A percentile compares a stretch with the other conserved stretches of the same genome.
Evolutionary conservation across 371 early-diverging fungal genomes (phyloP).

Genomic region (Funneliformis caledonium): DNA sequence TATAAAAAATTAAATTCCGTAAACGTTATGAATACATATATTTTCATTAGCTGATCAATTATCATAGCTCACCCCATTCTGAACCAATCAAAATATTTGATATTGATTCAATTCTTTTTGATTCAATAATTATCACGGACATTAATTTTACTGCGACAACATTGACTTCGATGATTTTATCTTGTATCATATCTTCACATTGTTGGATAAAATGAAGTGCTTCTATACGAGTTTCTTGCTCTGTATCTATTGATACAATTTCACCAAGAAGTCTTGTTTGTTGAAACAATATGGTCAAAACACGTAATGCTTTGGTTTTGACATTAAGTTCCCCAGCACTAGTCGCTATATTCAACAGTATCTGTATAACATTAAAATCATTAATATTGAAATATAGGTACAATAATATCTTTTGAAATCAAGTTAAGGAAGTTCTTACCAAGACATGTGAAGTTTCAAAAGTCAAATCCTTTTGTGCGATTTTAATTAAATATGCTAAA

Average conservation of each 20-base stretch:
- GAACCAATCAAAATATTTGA: background rate
- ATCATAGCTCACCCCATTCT: conserved; percentile 22
- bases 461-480: conserved; percentile 1
- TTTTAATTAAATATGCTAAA: conserved; percentile 9
- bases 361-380: background rate
- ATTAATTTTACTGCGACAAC: background rate
- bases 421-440: background rate
- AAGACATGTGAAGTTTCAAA: conserved; percentile 11
- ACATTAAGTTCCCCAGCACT: background rate
- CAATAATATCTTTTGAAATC: too few relatives aligned
- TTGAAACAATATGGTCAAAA: conserved; percentile 21
- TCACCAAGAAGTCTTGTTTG: background rate
- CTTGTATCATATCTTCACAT: conserved; percentile 10
- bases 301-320: conserved; percentile 9
- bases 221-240: conserved; percentile 5
- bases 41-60: background rate
- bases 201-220: conserved; percentile 5
- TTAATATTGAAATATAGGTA: background rate
- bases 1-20: background rate
- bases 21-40: background rate
- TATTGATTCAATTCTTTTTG: conserved; percentile 8
- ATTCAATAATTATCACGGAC: conserved; percentile 14
- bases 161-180: background rate
- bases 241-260: background rate
- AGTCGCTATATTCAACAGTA: background rate